Evolutionary conservation across 2,329 filamentous ascomycete genomes (phyloP).

Genomic region (Penicillium sp.): DNA sequence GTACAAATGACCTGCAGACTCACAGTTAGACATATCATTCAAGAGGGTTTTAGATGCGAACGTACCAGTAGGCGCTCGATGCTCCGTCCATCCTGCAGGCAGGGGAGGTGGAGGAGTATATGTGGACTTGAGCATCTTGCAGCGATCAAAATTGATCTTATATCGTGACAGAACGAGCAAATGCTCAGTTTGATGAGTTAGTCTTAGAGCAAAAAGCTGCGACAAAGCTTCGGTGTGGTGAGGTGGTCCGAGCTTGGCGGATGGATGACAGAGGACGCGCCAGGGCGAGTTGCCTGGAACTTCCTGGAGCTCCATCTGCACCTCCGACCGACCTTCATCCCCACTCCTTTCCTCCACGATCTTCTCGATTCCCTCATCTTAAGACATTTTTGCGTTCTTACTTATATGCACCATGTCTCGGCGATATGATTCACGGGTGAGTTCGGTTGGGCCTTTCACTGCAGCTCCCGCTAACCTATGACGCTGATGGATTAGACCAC

Average conservation of each 20-base stretch:
- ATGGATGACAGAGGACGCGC: constrained; percentile 38
- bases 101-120: constrained; percentile 68
- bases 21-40: constrained; percentile 20
- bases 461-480: constrained; percentile 39
- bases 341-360: constrained; percentile 18
- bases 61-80: constrained; percentile 74
- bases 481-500: constrained; percentile 68
- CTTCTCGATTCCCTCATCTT: constrained; percentile 12
- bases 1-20: constrained; percentile 69
- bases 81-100: constrained; percentile 85
- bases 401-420: constrained; percentile 71
- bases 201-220: constrained; percentile 11
- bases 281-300: constrained; percentile 41
- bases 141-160: neutral
- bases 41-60: constrained; percentile 1
- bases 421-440: constrained; percentile 94
- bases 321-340: constrained; percentile 21
- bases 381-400: constrained; percentile 10
- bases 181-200: constrained; percentile 2
- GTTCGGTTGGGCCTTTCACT: constrained; percentile 36
- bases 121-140: constrained; percentile 72
- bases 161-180: neutral
- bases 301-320: constrained; percentile 35
- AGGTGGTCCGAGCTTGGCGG: constrained; percentile 42
- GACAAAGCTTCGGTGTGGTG: constrained; percentile 27